Percentiles rank a stretch among this genome's conserved stretches.
Evolutionary conservation across 495 filamentous ascomycete genomes (phyloP).

Genomic region (Collariella sp.): DNA sequence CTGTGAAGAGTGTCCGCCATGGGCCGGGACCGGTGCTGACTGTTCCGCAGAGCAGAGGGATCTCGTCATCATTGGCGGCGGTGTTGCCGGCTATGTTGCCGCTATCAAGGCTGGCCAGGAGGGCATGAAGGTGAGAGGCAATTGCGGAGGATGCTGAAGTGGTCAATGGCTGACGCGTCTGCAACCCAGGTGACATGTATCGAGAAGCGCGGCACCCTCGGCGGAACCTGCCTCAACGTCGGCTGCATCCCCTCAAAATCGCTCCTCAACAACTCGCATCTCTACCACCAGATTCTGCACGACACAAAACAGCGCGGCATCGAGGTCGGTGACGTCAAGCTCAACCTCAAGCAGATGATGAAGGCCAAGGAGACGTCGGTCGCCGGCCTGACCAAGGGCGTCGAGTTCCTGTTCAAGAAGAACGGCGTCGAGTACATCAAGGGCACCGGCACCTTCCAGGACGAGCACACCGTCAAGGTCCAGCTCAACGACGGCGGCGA

Average conservation of each 20-base stretch:
- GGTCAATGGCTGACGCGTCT: constrained; percentile 7
- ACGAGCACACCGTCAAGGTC: constrained; percentile 87
- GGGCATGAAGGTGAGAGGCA: constrained; percentile 71
- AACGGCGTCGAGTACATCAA: constrained; percentile 96
- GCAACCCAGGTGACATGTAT: constrained; percentile 76
- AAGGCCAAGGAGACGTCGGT: constrained; percentile 95
- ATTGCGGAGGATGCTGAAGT: neutral
- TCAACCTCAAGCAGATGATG: constrained; percentile 93
- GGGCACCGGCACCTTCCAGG: constrained; percentile 76
- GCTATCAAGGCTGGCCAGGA: constrained; percentile 98
- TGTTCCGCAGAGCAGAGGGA: constrained; percentile 67
- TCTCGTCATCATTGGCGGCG: constrained; percentile 90
- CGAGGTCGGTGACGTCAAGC: constrained; percentile 84
- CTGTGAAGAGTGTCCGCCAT: neutral
- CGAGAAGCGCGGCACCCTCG: constrained; percentile 93
- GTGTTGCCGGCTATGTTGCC: constrained; percentile 96
- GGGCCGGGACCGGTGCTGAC: constrained; percentile 19
- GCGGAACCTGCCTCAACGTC: constrained; percentile 97
- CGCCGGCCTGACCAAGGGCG: constrained; percentile 82
- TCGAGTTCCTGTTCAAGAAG: constrained; percentile 98
- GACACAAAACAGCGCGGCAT: constrained; percentile 97
- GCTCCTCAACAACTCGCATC: constrained; percentile 97
- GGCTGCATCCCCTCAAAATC: constrained; percentile 99
- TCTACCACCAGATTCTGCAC: constrained; percentile 96
- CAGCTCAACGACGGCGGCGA: constrained; percentile 85